Evolutionary conservation across 306 rosid genomes (phyloP), one percentile per base, ranked within the genome.

Genomic region (Trichosanthes truncata): DNA sequence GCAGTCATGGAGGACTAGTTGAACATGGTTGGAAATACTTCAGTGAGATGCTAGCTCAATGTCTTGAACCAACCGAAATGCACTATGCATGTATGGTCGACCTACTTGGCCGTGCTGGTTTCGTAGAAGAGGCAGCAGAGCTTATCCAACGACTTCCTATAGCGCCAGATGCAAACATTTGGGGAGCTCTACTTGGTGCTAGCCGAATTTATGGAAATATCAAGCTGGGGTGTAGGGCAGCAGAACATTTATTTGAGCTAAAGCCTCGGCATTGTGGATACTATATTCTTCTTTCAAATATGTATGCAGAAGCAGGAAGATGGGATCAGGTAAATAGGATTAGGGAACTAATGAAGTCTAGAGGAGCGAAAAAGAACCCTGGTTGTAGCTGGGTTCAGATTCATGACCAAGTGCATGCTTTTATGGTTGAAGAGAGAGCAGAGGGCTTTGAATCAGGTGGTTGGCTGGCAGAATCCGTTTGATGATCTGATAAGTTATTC

Each of bases 111-210:
- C 87, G 98, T 63, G 93, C 96, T 76, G 96, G 97, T 76, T 86
- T 87, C 17, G 71, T 94, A 79, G 91, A 88, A 80, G 96, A 92
- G 79, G 97, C 96, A 81, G 83, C 81, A 23, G 81, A 90, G 78
- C 91, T 94, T 78, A 86, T 94, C 71, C 82, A 80, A 71, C 85
- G 85, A 43, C 76, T 94, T 67, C 87, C 90, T n/a, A 55, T 88
- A 60, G 84, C 60, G 67, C 91, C 97, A 4, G 94, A 90, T 85
- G 87, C 95, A 56, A 89, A 90, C 71, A 78, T 94, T 51, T 94
- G 97, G 97, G 98, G 96, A 52, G 97, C 98, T 73, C 80, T 92
- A 79, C 94, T 94, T 4, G 98, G 98, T 76, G 96, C 97, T 40
- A 92, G 98, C 74, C 84, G 96, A 80, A 89, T 89, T 74, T 79